Percentiles rank a stretch among this genome's conserved stretches.
Evolutionary conservation across 768 basidiomycete species (phyloP).

Genomic region (Suillus variegatus): DNA sequence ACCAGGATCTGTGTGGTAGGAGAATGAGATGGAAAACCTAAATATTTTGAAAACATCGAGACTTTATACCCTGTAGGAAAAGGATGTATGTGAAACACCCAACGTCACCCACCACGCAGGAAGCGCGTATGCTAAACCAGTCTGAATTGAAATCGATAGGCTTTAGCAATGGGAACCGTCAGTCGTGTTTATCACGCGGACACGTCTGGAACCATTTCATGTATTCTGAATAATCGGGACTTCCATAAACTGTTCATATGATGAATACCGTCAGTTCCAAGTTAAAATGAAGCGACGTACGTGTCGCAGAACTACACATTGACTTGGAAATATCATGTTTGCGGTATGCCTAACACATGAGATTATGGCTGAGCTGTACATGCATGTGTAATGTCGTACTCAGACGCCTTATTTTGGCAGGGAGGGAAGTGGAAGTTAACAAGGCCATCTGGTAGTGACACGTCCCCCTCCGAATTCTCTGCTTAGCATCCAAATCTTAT

Average conservation of each 20-base stretch:
- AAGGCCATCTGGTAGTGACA: background rate
- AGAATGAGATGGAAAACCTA: conserved; percentile 38
- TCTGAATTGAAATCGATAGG: background rate
- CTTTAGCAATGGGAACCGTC: background rate
- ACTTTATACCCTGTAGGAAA: conserved; percentile 1
- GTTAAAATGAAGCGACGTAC: background rate
- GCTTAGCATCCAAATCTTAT: too few species aligned
- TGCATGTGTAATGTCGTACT: background rate
- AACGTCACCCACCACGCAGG: background rate
- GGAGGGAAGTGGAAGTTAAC: background rate
- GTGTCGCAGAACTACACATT: background rate
- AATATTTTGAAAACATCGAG: background rate
- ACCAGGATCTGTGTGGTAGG: conserved; percentile 52
- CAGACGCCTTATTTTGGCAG: background rate
- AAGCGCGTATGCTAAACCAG: background rate
- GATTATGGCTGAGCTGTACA: background rate
- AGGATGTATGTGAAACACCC: background rate
- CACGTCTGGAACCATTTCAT: background rate
- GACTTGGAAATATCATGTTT: background rate
- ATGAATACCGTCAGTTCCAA: background rate
- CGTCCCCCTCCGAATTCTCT: too few species aligned
- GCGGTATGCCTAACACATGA: background rate
- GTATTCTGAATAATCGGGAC: background rate
- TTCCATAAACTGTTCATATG: background rate
- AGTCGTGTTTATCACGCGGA: background rate